A percentile compares a stretch with the other conserved stretches of the same genome.
Conservation (phyloP, 2,329 filamentous ascomycete genomes). For the Exophiala lecanii-corni region DNA sequence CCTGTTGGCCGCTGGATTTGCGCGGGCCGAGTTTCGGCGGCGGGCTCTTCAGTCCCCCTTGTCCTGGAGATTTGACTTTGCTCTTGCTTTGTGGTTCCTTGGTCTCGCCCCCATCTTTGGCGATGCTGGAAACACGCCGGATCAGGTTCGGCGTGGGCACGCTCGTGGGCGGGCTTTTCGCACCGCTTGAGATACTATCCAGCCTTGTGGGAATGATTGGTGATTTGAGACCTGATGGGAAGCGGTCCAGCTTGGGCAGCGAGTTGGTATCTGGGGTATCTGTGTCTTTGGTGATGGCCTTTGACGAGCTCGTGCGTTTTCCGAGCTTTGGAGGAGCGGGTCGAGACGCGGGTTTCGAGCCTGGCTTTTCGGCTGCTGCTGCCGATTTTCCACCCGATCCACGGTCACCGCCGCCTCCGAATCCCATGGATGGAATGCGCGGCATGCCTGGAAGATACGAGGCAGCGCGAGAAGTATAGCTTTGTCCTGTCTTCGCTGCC, state of each 20-base stretch:
- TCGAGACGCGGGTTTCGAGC: conserved; percentile 1
- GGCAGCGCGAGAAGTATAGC: conserved; percentile 23
- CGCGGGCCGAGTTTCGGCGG: conserved; percentile 16
- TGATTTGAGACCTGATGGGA: conserved; percentile 7
- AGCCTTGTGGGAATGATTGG: conserved; percentile 5
- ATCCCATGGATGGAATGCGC: conserved; percentile 10
- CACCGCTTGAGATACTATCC: conserved; percentile 1
- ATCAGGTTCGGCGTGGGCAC: conserved; percentile 12
- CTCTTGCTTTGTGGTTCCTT: too few species aligned
- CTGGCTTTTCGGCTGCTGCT: background rate
- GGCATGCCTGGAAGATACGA: conserved; percentile 20
- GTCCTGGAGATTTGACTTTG: too few species aligned
- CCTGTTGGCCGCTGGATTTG: conserved; percentile 13
- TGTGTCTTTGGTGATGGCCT: conserved; percentile 4
- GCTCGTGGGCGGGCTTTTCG: conserved; percentile 12
- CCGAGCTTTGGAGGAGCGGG: conserved; percentile 14
- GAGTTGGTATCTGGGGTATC: too few species aligned
- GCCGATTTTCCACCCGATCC: too few species aligned
- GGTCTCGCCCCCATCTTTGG: too few species aligned
- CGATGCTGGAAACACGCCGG: conserved; percentile 1
- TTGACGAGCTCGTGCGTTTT: conserved; percentile 8
- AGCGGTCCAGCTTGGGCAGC: conserved; percentile 1
- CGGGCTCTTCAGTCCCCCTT: conserved; percentile 11
- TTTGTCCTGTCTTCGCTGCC: conserved; percentile 12
- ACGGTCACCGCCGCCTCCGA: conserved; percentile 11